Evolutionary conservation across 2,329 filamentous ascomycete genomes (phyloP), one percentile per base, ranked within the genome.

Genomic region (Beauveria pseudobassiana): DNA sequence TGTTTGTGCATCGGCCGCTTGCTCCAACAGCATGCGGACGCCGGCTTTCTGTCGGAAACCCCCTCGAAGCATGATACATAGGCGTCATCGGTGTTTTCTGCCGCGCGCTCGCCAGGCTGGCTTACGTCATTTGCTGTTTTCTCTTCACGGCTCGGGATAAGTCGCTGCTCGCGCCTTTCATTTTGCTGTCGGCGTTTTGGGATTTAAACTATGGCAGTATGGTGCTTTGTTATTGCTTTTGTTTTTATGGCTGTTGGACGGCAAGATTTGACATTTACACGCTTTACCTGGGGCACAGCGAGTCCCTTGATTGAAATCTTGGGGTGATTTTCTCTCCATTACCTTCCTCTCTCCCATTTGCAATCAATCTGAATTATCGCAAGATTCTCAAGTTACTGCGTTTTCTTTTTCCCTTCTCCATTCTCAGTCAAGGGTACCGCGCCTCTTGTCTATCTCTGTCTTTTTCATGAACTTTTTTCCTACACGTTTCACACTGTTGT

Each of bases 1-100:
- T 52, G 48, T 40, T 22, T 53, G 40, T 77, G 62, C 75, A 78
- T 68, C 77, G 75, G 69, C 40, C 38, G n/a, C 53, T 34, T 40
- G 10, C 30, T n/a, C 43, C 28, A 50, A 34, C 28, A 54, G 30
- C 61, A n/a, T 18, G 51, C 30, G 16, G 42, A 26, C n/a, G 28
- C 12, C 9, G 9, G 9, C 38, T 61, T 42, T 61, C 52, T 45
- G 26, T 46, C 40, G 38, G 52, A 24, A 54, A 59, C 51, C 24
- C 30, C 48, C 34, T 46, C 22, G 46, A 38, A 40, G 48, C 52
- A 62, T 62, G 53, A 55, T 63, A 58, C 26, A 58, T 24, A 34
- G 61, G 61, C 61, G 61, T 58, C 49, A 50, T 58, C 28, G 54
- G 46, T 62, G 26, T 62, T 52, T 58, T 56, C 24, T 53, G 30